Evolutionary conservation across 768 basidiomycete genomes (phyloP).

Genomic region (Serendipita sp.): DNA sequence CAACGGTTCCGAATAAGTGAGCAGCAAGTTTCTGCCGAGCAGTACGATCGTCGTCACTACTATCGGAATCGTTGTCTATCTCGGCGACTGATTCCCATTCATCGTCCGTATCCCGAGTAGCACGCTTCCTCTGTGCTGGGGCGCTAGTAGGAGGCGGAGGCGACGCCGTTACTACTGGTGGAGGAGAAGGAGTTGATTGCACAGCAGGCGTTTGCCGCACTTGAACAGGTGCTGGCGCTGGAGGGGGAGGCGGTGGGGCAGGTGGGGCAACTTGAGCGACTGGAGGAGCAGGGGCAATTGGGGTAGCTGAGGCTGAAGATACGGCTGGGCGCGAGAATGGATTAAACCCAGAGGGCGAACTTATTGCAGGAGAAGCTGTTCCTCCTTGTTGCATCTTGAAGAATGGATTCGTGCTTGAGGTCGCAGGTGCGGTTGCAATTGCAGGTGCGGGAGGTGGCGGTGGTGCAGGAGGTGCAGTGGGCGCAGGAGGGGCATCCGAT

Average conservation of each 20-base stretch:
- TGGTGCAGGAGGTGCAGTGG: slow-evolving; percentile 16
- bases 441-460: slow-evolving; percentile 17
- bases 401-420: slow-evolving; percentile 63
- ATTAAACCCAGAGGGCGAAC: slow-evolving; percentile 38
- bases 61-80: slow-evolving; percentile 43
- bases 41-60: slow-evolving; percentile 66
- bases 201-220: slow-evolving; percentile 2
- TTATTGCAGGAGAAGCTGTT: slow-evolving; percentile 22
- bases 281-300: slow-evolving; percentile 12
- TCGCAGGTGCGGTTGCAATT: slow-evolving; percentile 18
- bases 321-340: slow-evolving; percentile 51
- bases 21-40: slow-evolving; percentile 59
- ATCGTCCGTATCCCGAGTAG: slow-evolving; percentile 38
- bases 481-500: slow-evolving; percentile 12
- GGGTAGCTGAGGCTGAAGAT: slow-evolving; percentile 21
- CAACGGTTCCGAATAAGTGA: slow-evolving; percentile 57
- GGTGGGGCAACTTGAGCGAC: slow-evolving; percentile 8
- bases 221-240: slow-evolving; percentile 24
- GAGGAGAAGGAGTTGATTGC: slow-evolving; percentile 12
- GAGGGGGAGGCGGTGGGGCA: slow-evolving; percentile 17
- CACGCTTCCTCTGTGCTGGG: slow-evolving; percentile 45
- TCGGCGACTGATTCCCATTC: slow-evolving; percentile 82
- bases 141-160: slow-evolving; percentile 39
- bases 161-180: slow-evolving; percentile 19
- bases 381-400: slow-evolving; percentile 40